A percentile compares a stretch with the other conserved stretches of the same genome.
Evolutionary conservation across 306 rosid species (phyloP).

Genomic region (Cucumis melo): DNA sequence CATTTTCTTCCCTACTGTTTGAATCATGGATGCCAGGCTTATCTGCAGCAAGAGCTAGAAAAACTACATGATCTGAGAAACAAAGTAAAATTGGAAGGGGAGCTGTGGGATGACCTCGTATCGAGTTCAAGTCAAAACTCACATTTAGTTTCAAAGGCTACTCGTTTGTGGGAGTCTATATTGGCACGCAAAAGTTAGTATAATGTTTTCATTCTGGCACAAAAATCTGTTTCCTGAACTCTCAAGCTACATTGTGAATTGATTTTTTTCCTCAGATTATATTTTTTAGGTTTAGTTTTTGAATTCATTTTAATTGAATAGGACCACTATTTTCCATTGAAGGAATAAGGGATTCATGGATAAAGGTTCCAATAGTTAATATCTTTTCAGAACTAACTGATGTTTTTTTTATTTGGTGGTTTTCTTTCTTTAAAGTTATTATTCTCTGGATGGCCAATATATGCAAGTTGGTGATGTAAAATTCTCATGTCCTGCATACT

Average conservation of each 20-base stretch:
- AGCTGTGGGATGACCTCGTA: constrained; percentile 95
- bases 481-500: background rate
- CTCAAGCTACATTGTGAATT: constrained; percentile 3
- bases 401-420: background rate
- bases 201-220: background rate
- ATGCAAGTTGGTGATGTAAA: background rate
- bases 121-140: constrained; percentile 97
- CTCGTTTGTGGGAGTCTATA: constrained; percentile 95
- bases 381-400: background rate
- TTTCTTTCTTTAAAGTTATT: background rate
- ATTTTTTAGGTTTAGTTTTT: background rate
- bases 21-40: constrained; percentile 56
- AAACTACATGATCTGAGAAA: constrained; percentile 86
- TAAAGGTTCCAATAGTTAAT: background rate
- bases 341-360: background rate
- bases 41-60: constrained; percentile 97
- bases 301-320: background rate
- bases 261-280: background rate
- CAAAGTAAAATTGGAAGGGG: constrained; percentile 98
- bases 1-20: background rate
- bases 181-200: constrained; percentile 89
- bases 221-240: background rate
- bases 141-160: constrained; percentile 94
- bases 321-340: background rate
- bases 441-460: background rate